Evolutionary conservation across 2,329 filamentous ascomycete genomes (phyloP), one percentile per base, ranked within the genome.

Genomic region (Orbilia javanica): DNA sequence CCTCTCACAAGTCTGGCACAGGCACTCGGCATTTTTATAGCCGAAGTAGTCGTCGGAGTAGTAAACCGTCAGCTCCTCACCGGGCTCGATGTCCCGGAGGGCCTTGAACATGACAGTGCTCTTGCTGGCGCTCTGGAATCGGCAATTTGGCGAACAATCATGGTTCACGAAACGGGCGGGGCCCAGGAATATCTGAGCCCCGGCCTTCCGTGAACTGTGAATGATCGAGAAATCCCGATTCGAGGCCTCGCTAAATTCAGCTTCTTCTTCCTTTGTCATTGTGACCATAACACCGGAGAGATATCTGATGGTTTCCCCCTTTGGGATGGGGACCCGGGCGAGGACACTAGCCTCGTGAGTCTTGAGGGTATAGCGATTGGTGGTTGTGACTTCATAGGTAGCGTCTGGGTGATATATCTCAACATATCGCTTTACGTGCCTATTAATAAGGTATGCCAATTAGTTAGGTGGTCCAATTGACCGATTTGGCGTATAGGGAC

Each of bases 1-100:
- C 22, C 88, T 87, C 84, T 99, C 96, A 83, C 96, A 99, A 0
- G 92, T 96, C 81, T 88, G 88, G 84, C 96, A 99, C 0, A 99
- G 86, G 83, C 96, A 99, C 83, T 99, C 96, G 84, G 94, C 94
- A 81, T 99, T 99, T 83, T 94, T 90, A 52, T 93, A 91, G 1
- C 96, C 96, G 85, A 99, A 99, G 84, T 99, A 99, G 83, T 93
- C 94, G 18, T 97, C 94, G 25, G 95, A 94, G 82, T 99, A 99
- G 0, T 92, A 95, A 0, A 99, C 96, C 0, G 96, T 99, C 76
- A 99, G 97, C 84, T 99, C 96, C 78, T 99, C 94, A 2, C 94
- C 96, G 0, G 92, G 86, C 10, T 91, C 89, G 79, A 99, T 98
- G 74, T 94, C 88, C 80, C 90, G 90, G 36, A 90, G 89, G 1